Evolutionary conservation across 2,329 filamentous ascomycete species (phyloP), one percentile per base, ranked within the genome.

Genomic region (Sporothrix phasma): DNA sequence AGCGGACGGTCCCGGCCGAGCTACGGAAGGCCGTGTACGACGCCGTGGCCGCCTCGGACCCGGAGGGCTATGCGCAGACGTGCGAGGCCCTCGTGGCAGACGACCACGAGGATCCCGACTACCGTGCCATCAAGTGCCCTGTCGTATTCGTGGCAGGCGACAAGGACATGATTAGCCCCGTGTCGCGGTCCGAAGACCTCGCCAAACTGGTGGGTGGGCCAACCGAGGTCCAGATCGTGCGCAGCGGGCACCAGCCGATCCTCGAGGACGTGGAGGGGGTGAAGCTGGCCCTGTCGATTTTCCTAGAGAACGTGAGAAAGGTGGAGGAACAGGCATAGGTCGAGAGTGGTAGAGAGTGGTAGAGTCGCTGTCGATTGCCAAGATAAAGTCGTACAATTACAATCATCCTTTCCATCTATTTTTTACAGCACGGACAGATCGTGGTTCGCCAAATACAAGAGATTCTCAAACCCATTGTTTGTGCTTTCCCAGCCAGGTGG

Each of bases 31-130:
- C 70, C 17, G 70, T 75, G 7, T 67, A 69, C 22, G 66, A 69
- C 22, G 72, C 71, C n/a, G 72, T 74, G 7, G 69, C 68, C 4
- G 70, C 69, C 1, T 73, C 71, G n/a, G 67, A 70, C 22, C 65
- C 71, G 0, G 73, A 74, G 45, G 72, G 69, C 0, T 75, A 74
- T 59, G 72, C 73, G 2, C 68, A 68, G 15, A 74, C 72, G 3
- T 72, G 70, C 43, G 72, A 74, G 61, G 69, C 70, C 10, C 63
- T 72, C 10, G 72, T 72, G n/a, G 69, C 70, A 19, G 66, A 67
- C 6, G 61, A 62, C 11, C 73, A 74, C 62, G 62, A 67, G 24
- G 73, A 75, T 59, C 73, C 73, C 0, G 70, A 74, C 46, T 74
- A 74, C 61, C 31, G 66, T 13, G 64, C 64, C 11, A 74, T 75